Percentiles rank a stretch among this genome's conserved stretches.
Evolutionary conservation across 106 monocot genomes (phyloP).

Genomic region (Dactylorhiza incarnata): DNA sequence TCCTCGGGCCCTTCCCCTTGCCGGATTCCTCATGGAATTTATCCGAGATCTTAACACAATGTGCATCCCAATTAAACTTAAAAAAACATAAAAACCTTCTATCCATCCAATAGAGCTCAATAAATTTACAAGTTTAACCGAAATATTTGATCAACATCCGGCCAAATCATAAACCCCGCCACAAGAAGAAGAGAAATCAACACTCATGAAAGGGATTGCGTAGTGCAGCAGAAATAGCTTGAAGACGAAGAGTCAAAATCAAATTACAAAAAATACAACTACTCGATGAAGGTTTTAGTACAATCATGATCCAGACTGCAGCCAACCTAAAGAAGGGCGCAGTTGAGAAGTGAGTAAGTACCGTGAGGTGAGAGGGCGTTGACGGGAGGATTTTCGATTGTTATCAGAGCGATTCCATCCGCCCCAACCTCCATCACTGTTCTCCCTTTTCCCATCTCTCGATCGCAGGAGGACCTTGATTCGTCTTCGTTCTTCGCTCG

Average conservation of each 20-base stretch:
- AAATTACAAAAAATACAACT: neutral
- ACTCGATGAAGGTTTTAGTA: neutral
- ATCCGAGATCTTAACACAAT: too few relatives aligned
- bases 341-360: neutral
- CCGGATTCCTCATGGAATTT: too few relatives aligned
- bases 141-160: too few relatives aligned
- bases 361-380: constrained; percentile 53
- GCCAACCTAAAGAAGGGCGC: neutral
- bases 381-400: constrained; percentile 50
- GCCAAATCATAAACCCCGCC: too few relatives aligned
- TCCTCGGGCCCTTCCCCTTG: too few relatives aligned
- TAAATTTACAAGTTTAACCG: too few relatives aligned
- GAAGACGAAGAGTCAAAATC: neutral
- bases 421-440: constrained; percentile 47
- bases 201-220: neutral
- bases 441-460: constrained; percentile 37
- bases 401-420: constrained; percentile 49
- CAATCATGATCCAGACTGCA: neutral
- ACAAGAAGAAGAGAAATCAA: too few relatives aligned
- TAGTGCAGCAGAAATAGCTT: neutral
- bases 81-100: too few relatives aligned
- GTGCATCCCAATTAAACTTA: too few relatives aligned
- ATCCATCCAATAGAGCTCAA: too few relatives aligned
- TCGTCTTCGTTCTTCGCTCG: neutral
- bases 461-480: neutral